Conservation (phyloP, 1,139 yeast genomes). For the Groenewaldozyma sp. region DNA sequence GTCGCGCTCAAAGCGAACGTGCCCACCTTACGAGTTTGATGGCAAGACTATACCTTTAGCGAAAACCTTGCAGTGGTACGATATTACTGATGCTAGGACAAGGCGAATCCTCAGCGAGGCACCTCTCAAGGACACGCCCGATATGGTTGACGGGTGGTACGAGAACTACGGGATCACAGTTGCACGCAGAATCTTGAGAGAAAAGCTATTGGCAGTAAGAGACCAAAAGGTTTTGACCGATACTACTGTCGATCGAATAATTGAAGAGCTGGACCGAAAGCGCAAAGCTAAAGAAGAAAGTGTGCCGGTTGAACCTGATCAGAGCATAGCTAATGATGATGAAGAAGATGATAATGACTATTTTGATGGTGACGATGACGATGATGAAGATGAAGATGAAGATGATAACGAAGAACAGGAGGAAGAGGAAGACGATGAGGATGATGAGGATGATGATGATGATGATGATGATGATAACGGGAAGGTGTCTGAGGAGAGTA, state of each 20-base stretch:
- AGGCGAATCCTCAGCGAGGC: slow-evolving; percentile 38
- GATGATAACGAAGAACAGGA: not conserved
- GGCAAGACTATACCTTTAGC: slow-evolving; percentile 63
- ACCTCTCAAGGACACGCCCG: slow-evolving; percentile 24
- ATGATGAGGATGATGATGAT: not conserved
- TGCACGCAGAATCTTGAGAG: slow-evolving; percentile 60
- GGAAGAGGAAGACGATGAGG: not conserved
- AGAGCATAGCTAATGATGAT: not conserved
- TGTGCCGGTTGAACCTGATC: not conserved
- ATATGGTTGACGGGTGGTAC: slow-evolving; percentile 63
- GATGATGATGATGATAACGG: slow-evolving; percentile 1
- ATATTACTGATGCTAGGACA: slow-evolving; percentile 61
- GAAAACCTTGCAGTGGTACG: slow-evolving; percentile 74
- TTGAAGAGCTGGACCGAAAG: slow-evolving; percentile 2
- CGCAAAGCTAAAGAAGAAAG: not conserved
- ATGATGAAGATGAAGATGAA: slow-evolving; percentile 2
- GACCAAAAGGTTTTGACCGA: slow-evolving; percentile 16
- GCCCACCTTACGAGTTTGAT: slow-evolving; percentile 46
- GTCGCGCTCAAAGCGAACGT: not conserved
- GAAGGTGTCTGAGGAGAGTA: too few relatives aligned
- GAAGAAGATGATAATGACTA: slow-evolving; percentile 1
- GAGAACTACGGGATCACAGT: slow-evolving; percentile 51
- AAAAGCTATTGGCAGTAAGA: slow-evolving; percentile 39
- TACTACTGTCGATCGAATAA: slow-evolving; percentile 3
- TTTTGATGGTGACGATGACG: slow-evolving; percentile 1